Evolutionary conservation across 805 yeast genomes (phyloP), one percentile per base, ranked within the genome.

Genomic region (Hyphopichia homilentoma): DNA sequence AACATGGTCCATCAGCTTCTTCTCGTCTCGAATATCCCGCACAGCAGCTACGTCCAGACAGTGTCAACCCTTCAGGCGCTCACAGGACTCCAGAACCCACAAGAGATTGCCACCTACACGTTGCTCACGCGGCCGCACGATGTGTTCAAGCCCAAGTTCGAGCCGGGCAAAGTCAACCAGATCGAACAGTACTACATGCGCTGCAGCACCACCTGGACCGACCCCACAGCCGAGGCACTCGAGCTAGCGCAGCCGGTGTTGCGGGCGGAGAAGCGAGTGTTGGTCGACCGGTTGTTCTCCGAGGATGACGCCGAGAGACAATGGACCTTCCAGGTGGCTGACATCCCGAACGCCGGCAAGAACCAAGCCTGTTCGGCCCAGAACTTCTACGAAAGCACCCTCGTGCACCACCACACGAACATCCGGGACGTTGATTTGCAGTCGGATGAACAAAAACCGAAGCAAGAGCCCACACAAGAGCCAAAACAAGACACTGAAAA

Each of bases 321-420:
- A 25, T 84, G 89, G 90, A 70, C 80, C 1, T 47, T 84, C 6
- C 83, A 76, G 43, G 65, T 79, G 16, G 64, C 76, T 4, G 94
- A 84, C 55, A 80, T 84, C 8, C 93, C 93, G 2, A 75, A 80
- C 5, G 89, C 86, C 7, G 90, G 90, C 3, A 58, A 70, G 74
- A 47, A 71, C 73, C 53, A 80, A 73, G 34, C 72, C 70, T 16
- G 77, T 73, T 38, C 94, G 33, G 70, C 68, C 3, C 70, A 87
- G 52, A 73, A 84, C 12, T 70, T 85, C 8, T 68, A 81, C 39
- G 87, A 81, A 48, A 65, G 77, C 29, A 74, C 79, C 1, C 49
- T 76, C 8, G 68, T 65, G 3, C 70, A 70, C 43, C 68, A 73
- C 35, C 79, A 75, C 45, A 57, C 73, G 4, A 38, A 54, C 16